Percentiles rank a stretch among this genome's conserved stretches.
phyloP scores from a whole-genome alignment of 768 basidiomycete genomes.

The Russula olivacea region DNA sequence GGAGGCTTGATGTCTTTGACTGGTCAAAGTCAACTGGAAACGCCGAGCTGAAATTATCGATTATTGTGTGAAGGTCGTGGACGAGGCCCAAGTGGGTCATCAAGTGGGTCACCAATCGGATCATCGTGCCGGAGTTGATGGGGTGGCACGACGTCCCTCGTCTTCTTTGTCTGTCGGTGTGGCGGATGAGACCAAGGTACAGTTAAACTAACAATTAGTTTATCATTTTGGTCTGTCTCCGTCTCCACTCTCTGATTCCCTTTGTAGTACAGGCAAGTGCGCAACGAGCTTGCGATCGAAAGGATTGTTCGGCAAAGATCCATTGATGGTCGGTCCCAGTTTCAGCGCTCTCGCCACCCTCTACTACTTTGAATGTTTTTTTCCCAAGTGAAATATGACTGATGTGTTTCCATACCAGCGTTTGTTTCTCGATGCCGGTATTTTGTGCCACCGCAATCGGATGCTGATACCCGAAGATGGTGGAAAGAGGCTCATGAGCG shows the following conservation, averaged over 20 bases:
- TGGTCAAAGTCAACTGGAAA: constrained; percentile 49
- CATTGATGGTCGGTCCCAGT: constrained; percentile 51
- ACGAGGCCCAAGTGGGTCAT: constrained; percentile 43
- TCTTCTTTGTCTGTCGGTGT: constrained; percentile 42
- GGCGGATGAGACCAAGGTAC: constrained; percentile 67
- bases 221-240: background rate
- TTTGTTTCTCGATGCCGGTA: constrained; percentile 76
- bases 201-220: constrained; percentile 15
- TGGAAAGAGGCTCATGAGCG: constrained; percentile 41
- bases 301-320: constrained; percentile 64
- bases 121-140: constrained; percentile 34
- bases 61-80: constrained; percentile 69
- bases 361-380: background rate
- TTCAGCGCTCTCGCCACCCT: constrained; percentile 24
- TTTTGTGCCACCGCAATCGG: constrained; percentile 60
- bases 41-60: constrained; percentile 65
- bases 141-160: constrained; percentile 32
- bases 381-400: constrained; percentile 1
- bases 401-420: constrained; percentile 38
- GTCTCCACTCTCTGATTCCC: background rate
- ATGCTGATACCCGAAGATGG: constrained; percentile 50
- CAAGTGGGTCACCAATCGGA: constrained; percentile 43
- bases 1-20: constrained; percentile 25
- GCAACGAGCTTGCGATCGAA: constrained; percentile 68
- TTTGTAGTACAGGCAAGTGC: constrained; percentile 63